A percentile compares a stretch with the other conserved stretches of the same genome.
Evolutionary conservation across 108 stramenopile genomes (phyloP).

Genomic region (Halocafeteria seosinensis): DNA sequence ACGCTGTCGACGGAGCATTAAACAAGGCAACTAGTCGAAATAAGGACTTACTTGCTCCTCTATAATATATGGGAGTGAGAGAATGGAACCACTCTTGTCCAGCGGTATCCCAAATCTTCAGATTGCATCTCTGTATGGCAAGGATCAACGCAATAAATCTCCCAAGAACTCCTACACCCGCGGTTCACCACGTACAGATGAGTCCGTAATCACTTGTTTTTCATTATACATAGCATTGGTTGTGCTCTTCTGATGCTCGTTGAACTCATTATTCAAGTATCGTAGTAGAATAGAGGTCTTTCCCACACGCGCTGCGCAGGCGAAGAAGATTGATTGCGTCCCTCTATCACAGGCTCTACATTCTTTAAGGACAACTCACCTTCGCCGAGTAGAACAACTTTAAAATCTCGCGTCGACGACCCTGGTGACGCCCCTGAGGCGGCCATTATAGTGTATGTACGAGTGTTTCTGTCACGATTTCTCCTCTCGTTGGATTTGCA

Average conservation of each 20-base stretch:
- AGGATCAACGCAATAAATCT: too few relatives aligned
- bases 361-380: too few relatives aligned
- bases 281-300: conserved; percentile 49
- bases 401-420: too few relatives aligned
- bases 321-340: not conserved
- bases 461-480: too few relatives aligned
- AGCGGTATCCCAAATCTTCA: conserved; percentile 33
- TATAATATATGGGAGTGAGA: conserved; percentile 22
- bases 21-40: not conserved
- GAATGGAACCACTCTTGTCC: conserved; percentile 32
- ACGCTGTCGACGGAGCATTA: not conserved
- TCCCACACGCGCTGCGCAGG: conserved; percentile 32
- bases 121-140: too few relatives aligned
- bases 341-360: too few relatives aligned
- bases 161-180: not conserved
- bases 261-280: conserved; percentile 27
- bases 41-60: conserved; percentile 25
- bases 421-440: too few relatives aligned
- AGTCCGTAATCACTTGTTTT: conserved; percentile 10
- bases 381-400: too few relatives aligned
- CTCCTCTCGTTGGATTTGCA: too few relatives aligned
- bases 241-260: conserved; percentile 30
- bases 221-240: conserved; percentile 43
- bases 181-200: not conserved
- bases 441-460: too few relatives aligned